Evolutionary conservation across 371 early-diverging fungal genomes (phyloP), one percentile per base, ranked within the genome.

Genomic region (Haplosporangium sp.): DNA sequence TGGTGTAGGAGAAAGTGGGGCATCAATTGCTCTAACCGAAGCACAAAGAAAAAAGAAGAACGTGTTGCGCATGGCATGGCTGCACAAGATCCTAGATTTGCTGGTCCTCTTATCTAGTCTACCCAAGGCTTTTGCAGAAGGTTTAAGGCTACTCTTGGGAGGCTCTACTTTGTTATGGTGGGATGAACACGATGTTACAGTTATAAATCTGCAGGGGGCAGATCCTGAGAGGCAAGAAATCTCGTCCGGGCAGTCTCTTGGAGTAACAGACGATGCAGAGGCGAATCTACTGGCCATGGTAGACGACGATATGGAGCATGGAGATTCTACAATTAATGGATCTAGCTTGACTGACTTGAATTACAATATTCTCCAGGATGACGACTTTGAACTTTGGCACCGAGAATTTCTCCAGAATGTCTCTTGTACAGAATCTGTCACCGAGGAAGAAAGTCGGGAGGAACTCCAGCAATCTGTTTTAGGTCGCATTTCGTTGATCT

Each of bases 31-130:
- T 3, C 1, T 37, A 20, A 61, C 69, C 10, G 38, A 20, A 3
- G 2, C 37, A 2, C 71, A 66, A 34, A 65, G 50, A 11, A 65
- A 52, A 19, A 57, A 60, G 45, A 74, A 55, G 35, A 63, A 67
- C 60, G 76, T 38, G 61, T 77, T 27, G 64, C 67, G 72, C 1
- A 42, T 86, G 17, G 65, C 69, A 13, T 88, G 89, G 88, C 65
- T 90, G 2, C 77, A 85, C 17, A 84, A 88, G 38, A 71, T 88
- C 4, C 59, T 90, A 66, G 90, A 90, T 71, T 78, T 86, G 3
- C 70, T 88, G 66, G 88, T 90, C 38, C 84, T 90, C 6, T 63
- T 84, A 55, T 83, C 82, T 4, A 71, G 72, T 37, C 72, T 68
- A 13, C 13, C 44, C 3, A 45, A 65, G 19, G 67, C 66, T 38